A percentile compares a stretch with the other conserved stretches of the same genome.
Conservation (phyloP, 169 alveolate genomes). For the Cryptosporidium canis region DNA sequence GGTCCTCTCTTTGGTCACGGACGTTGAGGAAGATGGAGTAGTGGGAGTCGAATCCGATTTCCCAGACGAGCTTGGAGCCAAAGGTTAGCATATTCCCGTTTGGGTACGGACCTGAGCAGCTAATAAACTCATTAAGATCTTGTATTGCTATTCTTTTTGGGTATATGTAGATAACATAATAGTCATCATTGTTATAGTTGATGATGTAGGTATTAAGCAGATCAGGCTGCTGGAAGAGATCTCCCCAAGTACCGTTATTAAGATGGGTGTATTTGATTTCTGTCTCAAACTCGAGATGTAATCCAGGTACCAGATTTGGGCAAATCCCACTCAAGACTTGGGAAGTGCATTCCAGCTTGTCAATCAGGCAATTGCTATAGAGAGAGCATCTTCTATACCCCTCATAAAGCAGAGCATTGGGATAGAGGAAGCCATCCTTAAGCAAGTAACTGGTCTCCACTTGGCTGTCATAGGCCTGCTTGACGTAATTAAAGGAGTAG, state of each 20-base stretch:
- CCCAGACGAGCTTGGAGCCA: not conserved
- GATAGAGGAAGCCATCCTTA: conserved; percentile 7
- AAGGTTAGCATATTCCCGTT: not conserved
- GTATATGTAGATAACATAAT: not conserved
- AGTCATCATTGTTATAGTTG: not conserved
- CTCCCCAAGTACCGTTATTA: conserved; percentile 59
- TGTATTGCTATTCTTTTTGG: conserved; percentile 26
- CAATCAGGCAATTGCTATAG: not conserved
- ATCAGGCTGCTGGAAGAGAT: not conserved
- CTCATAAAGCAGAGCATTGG: conserved; percentile 1
- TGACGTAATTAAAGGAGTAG: conserved; percentile 20
- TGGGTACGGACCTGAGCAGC: conserved; percentile 54
- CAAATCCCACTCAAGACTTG: conserved; percentile 40
- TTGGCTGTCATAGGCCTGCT: conserved; percentile 3
- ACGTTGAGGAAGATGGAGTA: not conserved
- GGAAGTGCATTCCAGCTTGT: not conserved
- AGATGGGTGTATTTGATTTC: not conserved
- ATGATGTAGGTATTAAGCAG: conserved; percentile 17
- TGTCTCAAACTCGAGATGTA: conserved; percentile 4
- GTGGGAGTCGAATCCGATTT: not conserved
- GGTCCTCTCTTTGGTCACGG: not conserved
- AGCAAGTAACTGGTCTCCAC: not conserved
- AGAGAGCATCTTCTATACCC: conserved; percentile 34
- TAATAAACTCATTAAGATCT: not conserved
- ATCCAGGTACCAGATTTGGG: not conserved